Evolutionary conservation across 345 rosid species (phyloP).

Genomic region (Hibiscus syriacus): DNA sequence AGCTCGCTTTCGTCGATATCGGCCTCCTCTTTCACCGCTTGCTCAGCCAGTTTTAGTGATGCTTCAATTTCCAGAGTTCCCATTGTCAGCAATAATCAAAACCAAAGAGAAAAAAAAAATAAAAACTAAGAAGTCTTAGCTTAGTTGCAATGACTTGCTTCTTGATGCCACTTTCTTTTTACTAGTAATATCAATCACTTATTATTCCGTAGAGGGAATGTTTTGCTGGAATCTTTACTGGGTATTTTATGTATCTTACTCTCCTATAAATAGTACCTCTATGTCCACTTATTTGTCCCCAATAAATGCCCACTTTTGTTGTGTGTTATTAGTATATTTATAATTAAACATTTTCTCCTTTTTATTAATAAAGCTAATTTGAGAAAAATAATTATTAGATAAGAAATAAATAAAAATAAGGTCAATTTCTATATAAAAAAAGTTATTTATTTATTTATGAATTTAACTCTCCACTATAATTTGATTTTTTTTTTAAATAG

Average conservation of each 20-base stretch:
- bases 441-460: too few relatives aligned
- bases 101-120: neutral
- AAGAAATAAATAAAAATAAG: too few relatives aligned
- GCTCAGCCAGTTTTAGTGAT: neutral
- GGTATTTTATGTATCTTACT: neutral
- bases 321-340: too few relatives aligned
- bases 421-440: too few relatives aligned
- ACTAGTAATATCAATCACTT: too few relatives aligned
- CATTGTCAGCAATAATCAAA: neutral
- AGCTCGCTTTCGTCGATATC: conserved; percentile 21
- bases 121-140: neutral
- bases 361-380: too few relatives aligned
- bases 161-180: neutral
- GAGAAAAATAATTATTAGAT: too few relatives aligned
- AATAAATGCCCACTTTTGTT: neutral
- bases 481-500: too few relatives aligned
- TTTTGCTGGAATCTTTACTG: neutral
- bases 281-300: neutral
- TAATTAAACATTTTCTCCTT: too few relatives aligned
- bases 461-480: too few relatives aligned
- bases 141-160: neutral
- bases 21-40: neutral
- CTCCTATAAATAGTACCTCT: neutral
- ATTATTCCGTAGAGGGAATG: neutral
- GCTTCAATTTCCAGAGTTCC: conserved; percentile 15